Evolutionary conservation across 306 rosid genomes (phyloP), one percentile per base, ranked within the genome.

Genomic region (Luffa aegyptiaca): DNA sequence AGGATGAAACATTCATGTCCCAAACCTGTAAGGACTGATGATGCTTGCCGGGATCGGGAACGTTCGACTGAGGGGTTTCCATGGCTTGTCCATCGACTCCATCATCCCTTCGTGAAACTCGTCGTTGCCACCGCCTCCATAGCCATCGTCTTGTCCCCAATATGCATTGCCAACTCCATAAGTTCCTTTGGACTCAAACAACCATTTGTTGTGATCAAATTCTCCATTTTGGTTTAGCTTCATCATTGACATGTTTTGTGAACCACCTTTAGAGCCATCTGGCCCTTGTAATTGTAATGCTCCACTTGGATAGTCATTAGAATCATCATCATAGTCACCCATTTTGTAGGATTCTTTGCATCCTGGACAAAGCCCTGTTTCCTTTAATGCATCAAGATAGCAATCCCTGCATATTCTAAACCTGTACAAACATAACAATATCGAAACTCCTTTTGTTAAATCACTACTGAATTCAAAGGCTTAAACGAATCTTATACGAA

Each of bases 331-430:
- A 5, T 83, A 81, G 26, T 90, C 97, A 1, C 85, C 94, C 3
- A 56, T 16, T 82, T 66, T 88, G 78, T 94, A 94, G 21, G 84
- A 85, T 86, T 94, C 98, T 88, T 87, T 94, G 80, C 98, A 94
- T 48, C 98, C 97, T 5, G 98, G 98, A 74, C 98, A 94, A 10
- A 81, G 39, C 11, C 93, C 90, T 0, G 82, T 80, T 0, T 90
- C 96, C 51, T 90, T 92, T 45, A 88, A 90, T 2, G 96, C 98
- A 81, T 94, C 98, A 57, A 90, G 6, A 81, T 82, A 89, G 74
- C 98, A 94, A 57, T 94, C 98, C 83, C 98, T 86, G 62, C 98
- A 94, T 70, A 94, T 94, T 86, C 88, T 90, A 90, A 86, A 94
- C 93, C 98, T 92, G 62, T 10, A 61, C 62, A 26, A 48, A 7